Percentiles rank a stretch among this genome's conserved stretches.
phyloP scores from a whole-genome alignment of 352 stramenopile species.

The Globisporangium rhizosaccharum region DNA sequence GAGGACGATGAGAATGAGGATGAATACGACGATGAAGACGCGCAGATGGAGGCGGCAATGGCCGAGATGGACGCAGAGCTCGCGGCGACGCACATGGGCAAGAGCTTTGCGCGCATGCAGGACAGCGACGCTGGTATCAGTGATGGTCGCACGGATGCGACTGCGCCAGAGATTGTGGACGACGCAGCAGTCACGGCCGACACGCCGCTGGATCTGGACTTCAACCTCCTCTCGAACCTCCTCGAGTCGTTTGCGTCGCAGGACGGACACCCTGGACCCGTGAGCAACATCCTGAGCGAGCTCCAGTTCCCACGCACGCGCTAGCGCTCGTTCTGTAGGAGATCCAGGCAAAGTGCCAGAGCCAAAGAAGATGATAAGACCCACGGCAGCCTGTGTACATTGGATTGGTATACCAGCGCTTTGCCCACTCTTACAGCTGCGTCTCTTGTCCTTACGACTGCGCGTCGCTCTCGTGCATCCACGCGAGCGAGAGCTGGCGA shows the following conservation, averaged over 20 bases:
- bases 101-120: slow-evolving; percentile 44
- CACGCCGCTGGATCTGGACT: slow-evolving; percentile 70
- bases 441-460: neutral
- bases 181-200: slow-evolving; percentile 19
- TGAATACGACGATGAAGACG: slow-evolving; percentile 25
- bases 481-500: slow-evolving; percentile 38
- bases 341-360: too few species aligned
- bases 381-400: too few species aligned
- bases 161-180: neutral
- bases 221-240: slow-evolving; percentile 78
- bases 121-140: neutral
- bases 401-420: neutral
- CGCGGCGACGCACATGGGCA: slow-evolving; percentile 35
- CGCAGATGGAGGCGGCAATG: slow-evolving; percentile 51
- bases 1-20: slow-evolving; percentile 24
- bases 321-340: neutral
- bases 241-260: slow-evolving; percentile 80
- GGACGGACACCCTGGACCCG: slow-evolving; percentile 59
- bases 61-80: slow-evolving; percentile 76
- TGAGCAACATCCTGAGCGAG: slow-evolving; percentile 72
- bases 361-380: neutral
- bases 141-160: neutral
- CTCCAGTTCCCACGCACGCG: slow-evolving; percentile 25
- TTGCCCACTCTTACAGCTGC: too few species aligned
- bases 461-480: slow-evolving; percentile 20